phyloP scores from a whole-genome alignment of 2,329 filamentous ascomycete genomes.

The Cladosporium sp. region DNA sequence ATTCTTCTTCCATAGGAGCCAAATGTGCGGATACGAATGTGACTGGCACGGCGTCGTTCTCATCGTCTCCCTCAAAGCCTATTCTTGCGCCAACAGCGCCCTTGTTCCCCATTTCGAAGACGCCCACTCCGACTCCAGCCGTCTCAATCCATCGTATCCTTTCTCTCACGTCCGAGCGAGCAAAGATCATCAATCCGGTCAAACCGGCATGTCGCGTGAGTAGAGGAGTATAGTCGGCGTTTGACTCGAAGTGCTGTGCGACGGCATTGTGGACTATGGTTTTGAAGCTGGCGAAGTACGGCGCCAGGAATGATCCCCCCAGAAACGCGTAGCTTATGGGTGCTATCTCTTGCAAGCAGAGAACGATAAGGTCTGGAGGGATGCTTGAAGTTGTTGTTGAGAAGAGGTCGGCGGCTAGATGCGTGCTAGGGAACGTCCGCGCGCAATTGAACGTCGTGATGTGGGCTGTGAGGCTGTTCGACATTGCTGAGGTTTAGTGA shows the following conservation, averaged over 20 bases:
- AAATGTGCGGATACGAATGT: conserved; percentile 88
- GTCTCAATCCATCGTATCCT: conserved; percentile 64
- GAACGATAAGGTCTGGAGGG: conserved; percentile 63
- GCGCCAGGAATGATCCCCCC: conserved; percentile 71
- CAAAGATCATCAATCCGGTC: conserved; percentile 85
- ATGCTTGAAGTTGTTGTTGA: conserved; percentile 39
- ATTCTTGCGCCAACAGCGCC: conserved; percentile 79
- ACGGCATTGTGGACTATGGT: conserved; percentile 49
- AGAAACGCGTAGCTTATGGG: conserved; percentile 82
- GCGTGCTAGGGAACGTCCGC: conserved; percentile 61
- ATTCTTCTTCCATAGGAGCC: conserved; percentile 78
- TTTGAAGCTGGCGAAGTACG: conserved; percentile 71
- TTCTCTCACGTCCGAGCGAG: conserved; percentile 54
- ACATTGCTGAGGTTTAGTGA: conserved; percentile 8
- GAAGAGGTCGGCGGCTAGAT: conserved; percentile 62
- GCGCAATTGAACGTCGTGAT: conserved; percentile 89
- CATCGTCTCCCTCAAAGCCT: conserved; percentile 50
- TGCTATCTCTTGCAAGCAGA: conserved; percentile 81
- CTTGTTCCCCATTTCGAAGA: conserved; percentile 91
- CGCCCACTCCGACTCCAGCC: conserved; percentile 80
- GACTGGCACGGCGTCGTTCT: conserved; percentile 52
- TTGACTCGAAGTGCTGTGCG: conserved; percentile 55
- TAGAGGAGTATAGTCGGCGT: conserved; percentile 63
- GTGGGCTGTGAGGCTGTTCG: conserved; percentile 60
- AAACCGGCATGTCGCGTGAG: conserved; percentile 75